phyloP scores from a whole-genome alignment of 495 filamentous ascomycete genomes.

The Lepidopterella palustris region DNA sequence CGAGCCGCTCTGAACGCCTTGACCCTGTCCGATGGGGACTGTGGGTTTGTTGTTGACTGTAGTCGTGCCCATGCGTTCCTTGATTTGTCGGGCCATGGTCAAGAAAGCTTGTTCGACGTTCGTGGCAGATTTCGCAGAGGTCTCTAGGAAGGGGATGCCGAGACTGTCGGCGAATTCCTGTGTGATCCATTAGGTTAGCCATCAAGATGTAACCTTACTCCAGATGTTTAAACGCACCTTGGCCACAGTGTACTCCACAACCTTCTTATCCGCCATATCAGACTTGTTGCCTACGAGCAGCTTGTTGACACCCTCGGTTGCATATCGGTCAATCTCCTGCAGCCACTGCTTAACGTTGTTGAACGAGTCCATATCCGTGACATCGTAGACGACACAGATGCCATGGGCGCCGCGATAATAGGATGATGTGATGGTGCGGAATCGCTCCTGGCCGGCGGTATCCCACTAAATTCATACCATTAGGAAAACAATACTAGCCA shows the following conservation, averaged over 20 bases:
- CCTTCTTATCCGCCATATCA: conserved; percentile 99
- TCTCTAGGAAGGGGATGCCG: conserved; percentile 98
- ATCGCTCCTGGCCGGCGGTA: conserved; percentile 96
- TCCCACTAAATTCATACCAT: conserved; percentile 65
- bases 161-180: conserved; percentile 99
- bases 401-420: conserved; percentile 99
- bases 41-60: conserved; percentile 98
- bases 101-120: conserved; percentile 99
- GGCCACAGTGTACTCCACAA: conserved; percentile 97
- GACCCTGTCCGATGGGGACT: conserved; percentile 88
- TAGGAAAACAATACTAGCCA: neutral
- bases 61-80: conserved; percentile 97
- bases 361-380: conserved; percentile 99
- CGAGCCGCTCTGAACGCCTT: conserved; percentile 87
- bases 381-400: conserved; percentile 99
- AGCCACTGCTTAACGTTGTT: conserved; percentile 99
- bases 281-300: conserved; percentile 99
- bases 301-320: conserved; percentile 98
- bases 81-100: conserved; percentile 99
- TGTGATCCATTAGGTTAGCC: neutral
- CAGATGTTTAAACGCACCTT: conserved; percentile 56
- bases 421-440: conserved; percentile 98
- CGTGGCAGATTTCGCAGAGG: conserved; percentile 97
- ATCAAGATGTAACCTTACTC: neutral
- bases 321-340: conserved; percentile 98